A percentile compares a stretch with the other conserved stretches of the same genome.
These are phyloP conservation scores for Phialophora macrospora DNA, from an alignment of 2,329 filamentous ascomycete species.

Conservation along the genomic window DNA sequence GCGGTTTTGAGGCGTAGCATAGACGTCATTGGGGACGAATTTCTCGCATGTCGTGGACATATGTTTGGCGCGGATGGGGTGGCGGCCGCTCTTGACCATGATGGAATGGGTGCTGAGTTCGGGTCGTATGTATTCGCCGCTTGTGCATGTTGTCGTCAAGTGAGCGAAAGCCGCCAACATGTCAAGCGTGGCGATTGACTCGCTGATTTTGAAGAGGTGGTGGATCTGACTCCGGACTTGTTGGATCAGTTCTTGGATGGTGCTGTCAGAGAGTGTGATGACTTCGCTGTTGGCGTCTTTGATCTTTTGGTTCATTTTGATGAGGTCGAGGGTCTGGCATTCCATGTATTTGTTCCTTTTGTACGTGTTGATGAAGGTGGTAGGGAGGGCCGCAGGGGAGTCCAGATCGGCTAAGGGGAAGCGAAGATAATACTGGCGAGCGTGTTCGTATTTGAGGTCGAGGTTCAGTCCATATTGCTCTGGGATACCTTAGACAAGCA, in stretches of 20 bases:
- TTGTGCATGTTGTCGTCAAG: slow-evolving; percentile 62
- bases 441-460: slow-evolving; percentile 75
- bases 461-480: slow-evolving; percentile 64
- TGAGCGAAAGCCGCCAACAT: slow-evolving; percentile 81
- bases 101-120: slow-evolving; percentile 67
- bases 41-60: slow-evolving; percentile 63
- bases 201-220: slow-evolving; percentile 79
- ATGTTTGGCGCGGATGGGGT: slow-evolving; percentile 75
- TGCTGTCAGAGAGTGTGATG: slow-evolving; percentile 77
- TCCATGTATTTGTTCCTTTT: slow-evolving; percentile 76
- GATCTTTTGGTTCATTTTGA: slow-evolving; percentile 80
- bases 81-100: slow-evolving; percentile 74
- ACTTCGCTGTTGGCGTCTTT: slow-evolving; percentile 83
- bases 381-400: slow-evolving; percentile 64
- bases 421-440: slow-evolving; percentile 78
- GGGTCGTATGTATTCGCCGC: slow-evolving; percentile 69
- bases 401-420: slow-evolving; percentile 65
- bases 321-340: slow-evolving; percentile 82
- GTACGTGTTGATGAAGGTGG: slow-evolving; percentile 76
- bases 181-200: slow-evolving; percentile 84
- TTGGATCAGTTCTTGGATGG: slow-evolving; percentile 72
- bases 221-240: slow-evolving; percentile 74
- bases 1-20: slow-evolving; percentile 75
- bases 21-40: slow-evolving; percentile 89
- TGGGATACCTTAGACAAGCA: slow-evolving; percentile 43